Evolutionary conservation across 1,284 basidiomycete genomes (phyloP), one percentile per base, ranked within the genome.

Genomic region (Naganishia liquefaciens): DNA sequence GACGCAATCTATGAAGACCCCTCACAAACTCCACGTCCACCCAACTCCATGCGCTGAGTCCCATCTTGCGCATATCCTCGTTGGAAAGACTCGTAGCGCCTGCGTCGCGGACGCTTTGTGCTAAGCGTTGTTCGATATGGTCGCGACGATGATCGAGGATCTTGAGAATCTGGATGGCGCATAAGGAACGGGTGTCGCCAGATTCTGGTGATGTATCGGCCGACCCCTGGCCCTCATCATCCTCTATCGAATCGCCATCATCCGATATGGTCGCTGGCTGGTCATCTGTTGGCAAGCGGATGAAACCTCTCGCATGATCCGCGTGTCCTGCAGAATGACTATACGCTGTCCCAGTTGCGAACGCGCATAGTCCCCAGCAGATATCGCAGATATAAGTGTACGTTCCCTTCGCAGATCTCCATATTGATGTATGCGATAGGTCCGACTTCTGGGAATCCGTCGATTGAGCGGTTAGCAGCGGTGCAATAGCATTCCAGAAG

Each of bases 351-450:
- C 63, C 63, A 10, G 63, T 60, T 5, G 67, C 63, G 37, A 57
- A 53, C 15, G 63, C 46, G 23, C 67, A 68, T 17, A 68, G n/a
- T 11, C 67, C 67, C 67, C 67, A 68, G 28, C 67, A 68, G 44
- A 68, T 64, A 28, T 68, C 63, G 39, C 67, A 68, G 15, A 68
- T 60, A 11, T 42, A 62, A 30, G 46, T 42, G 40, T 65, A 68
- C 21, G 63, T 64, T 15, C 63, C 63, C 15, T 44, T 49, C 15
- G 63, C 63, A 40, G 61, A 51, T 23, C 46, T 25, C 67, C 67
- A 68, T 11, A 68, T 52, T 9, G 30, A 27, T 42, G 46, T 23
- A 19, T 33, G 25, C 11, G 27, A n/a, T n/a, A 30, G 17, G 33
- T 33, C 9, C 30, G 42, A 5, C 7, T 19, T 25, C 27, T 33